These are phyloP conservation scores for Trichoderma asperelloides DNA, from an alignment of 495 filamentous ascomycete genomes.

Conservation along the genomic window DNA sequence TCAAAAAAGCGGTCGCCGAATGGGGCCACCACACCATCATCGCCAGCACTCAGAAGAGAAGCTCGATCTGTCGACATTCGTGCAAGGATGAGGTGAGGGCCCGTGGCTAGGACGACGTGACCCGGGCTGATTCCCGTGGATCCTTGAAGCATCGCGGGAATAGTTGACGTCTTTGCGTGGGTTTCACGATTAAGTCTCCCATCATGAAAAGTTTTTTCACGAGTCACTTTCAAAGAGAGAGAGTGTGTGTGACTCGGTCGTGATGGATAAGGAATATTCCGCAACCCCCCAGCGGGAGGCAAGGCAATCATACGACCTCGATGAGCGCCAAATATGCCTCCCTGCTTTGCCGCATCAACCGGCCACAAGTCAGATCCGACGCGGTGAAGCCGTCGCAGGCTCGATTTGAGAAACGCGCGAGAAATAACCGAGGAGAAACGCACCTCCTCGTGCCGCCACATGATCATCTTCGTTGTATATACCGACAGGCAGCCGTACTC, in stretches of 20 bases:
- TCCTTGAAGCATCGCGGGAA: not conserved
- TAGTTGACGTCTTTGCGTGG: not conserved
- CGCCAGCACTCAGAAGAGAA: not conserved
- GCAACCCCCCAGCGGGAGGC: not conserved
- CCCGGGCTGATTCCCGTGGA: not conserved
- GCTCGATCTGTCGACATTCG: conserved; percentile 1
- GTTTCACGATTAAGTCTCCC: no score
- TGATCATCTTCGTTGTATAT: not conserved
- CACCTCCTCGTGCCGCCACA: not conserved
- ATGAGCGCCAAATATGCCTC: not conserved
- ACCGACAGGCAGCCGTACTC: not conserved
- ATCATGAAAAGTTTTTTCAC: no score
- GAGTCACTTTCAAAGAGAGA: no score
- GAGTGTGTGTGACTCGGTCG: no score
- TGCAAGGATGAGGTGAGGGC: conserved; percentile 4
- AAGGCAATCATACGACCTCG: not conserved
- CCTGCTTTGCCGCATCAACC: not conserved
- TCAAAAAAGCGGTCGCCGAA: not conserved
- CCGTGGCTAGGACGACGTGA: not conserved
- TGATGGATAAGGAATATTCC: not conserved
- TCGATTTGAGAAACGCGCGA: not conserved
- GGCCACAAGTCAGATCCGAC: not conserved
- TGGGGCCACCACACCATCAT: conserved; percentile 4
- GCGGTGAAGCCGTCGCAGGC: not conserved
- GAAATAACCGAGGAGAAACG: not conserved